Evolutionary conservation across 306 rosid genomes (phyloP).

Genomic region (Canavalia gladiata): DNA sequence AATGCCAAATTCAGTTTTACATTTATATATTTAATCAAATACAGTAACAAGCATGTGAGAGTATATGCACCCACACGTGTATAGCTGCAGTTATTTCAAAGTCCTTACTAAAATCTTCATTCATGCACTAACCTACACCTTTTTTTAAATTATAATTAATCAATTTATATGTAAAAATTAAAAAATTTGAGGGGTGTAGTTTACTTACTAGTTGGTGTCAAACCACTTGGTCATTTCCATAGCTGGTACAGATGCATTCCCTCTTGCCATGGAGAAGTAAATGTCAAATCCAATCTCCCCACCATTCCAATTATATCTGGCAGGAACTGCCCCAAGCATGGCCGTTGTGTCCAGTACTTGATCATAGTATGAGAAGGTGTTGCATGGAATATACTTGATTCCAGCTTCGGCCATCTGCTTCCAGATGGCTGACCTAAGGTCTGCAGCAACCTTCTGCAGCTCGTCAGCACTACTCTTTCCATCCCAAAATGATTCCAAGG

Average conservation of each 20-base stretch:
- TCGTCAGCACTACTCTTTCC: slow-evolving; percentile 76
- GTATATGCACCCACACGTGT: background rate
- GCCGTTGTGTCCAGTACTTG: slow-evolving; percentile 88
- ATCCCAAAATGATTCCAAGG: slow-evolving; percentile 90
- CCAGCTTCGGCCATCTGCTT: slow-evolving; percentile 84
- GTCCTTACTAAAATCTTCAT: slow-evolving; percentile 1
- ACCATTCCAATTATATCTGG: slow-evolving; percentile 77
- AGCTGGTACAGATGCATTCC: slow-evolving; percentile 78
- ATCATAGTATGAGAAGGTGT: slow-evolving; percentile 86
- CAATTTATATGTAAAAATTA: background rate
- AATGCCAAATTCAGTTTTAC: slow-evolving; percentile 19
- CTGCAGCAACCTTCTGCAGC: slow-evolving; percentile 68
- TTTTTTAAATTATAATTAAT: slow-evolving; percentile 13
- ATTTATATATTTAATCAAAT: slow-evolving; percentile 5
- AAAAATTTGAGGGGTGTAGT: background rate
- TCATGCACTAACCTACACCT: slow-evolving; percentile 19
- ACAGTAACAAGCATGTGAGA: background rate
- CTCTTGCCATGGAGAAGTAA: slow-evolving; percentile 92
- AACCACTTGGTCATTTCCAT: slow-evolving; percentile 98
- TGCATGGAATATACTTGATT: slow-evolving; percentile 81
- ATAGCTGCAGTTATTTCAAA: slow-evolving; percentile 24
- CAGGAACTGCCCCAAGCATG: slow-evolving; percentile 88
- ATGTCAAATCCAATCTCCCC: slow-evolving; percentile 80
- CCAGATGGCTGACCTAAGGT: slow-evolving; percentile 76
- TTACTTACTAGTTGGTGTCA: slow-evolving; percentile 80